phyloP scores from a whole-genome alignment of 148 eudicot genomes.

The Camellia sinensis region DNA sequence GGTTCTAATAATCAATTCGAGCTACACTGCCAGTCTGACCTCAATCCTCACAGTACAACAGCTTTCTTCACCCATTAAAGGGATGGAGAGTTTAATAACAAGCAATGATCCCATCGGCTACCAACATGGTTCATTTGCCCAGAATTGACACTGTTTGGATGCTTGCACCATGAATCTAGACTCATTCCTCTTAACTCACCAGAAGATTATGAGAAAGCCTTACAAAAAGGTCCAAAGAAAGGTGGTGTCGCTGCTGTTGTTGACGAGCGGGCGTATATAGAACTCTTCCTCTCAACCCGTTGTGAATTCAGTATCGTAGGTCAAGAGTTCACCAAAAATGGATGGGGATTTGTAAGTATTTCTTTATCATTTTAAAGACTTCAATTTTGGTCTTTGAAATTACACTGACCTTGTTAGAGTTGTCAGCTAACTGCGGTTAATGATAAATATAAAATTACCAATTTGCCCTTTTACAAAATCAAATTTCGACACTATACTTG shows the following conservation, averaged over 20 bases:
- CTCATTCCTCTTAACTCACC: conserved; percentile 50
- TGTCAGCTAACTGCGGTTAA: too few relatives aligned
- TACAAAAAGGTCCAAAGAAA: conserved; percentile 45
- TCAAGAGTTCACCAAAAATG: conserved; percentile 58
- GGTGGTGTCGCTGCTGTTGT: conserved; percentile 70
- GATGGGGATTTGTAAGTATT: conserved; percentile 79
- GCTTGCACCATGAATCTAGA: conserved; percentile 40
- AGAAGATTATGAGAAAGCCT: conserved; percentile 39
- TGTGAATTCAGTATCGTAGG: conserved; percentile 69
- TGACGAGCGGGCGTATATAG: conserved; percentile 57
- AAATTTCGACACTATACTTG: too few relatives aligned
- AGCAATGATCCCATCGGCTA: conserved; percentile 58
- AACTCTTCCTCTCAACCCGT: conserved; percentile 62
- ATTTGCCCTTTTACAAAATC: too few relatives aligned
- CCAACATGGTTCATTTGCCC: conserved; percentile 59
- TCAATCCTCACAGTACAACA: conserved; percentile 72
- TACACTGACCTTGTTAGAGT: too few relatives aligned
- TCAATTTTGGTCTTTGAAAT: too few relatives aligned
- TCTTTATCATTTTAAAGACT: not conserved
- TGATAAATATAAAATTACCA: too few relatives aligned
- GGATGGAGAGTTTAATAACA: conserved; percentile 46
- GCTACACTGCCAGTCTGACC: conserved; percentile 69
- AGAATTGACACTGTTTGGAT: too few relatives aligned
- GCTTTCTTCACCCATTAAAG: conserved; percentile 58
- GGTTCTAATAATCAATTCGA: conserved; percentile 63